These are phyloP conservation scores for Rhizopus sp. DNA, from an alignment of 371 early-diverging fungal species.

Conservation along the genomic window DNA sequence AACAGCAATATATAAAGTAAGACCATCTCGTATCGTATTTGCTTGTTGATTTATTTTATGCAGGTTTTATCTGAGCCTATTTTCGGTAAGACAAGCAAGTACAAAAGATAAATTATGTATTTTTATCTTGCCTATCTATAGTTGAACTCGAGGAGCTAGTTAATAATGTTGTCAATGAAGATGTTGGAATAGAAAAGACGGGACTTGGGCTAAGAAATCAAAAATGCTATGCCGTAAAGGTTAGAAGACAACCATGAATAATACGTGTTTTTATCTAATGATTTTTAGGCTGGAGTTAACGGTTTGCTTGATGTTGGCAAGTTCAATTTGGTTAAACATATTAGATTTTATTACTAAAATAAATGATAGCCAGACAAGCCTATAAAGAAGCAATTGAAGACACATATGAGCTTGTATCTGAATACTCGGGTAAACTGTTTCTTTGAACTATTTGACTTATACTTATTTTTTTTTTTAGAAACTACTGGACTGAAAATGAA, in stretches of 20 bases:
- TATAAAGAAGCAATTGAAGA: constrained; percentile 87
- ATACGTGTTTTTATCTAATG: neutral
- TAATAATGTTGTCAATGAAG: constrained; percentile 63
- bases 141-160: constrained; percentile 43
- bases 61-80: constrained; percentile 32
- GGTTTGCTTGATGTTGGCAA: constrained; percentile 89
- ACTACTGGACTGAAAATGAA: constrained; percentile 64
- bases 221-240: constrained; percentile 82
- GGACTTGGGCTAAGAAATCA: constrained; percentile 81
- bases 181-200: constrained; percentile 68
- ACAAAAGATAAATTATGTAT: neutral
- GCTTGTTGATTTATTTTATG: neutral
- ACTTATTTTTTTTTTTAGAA: constrained; percentile 5
- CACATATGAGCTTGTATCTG: constrained; percentile 70
- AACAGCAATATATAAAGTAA: constrained; percentile 19
- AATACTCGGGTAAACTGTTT: constrained; percentile 51
- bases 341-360: neutral
- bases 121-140: constrained; percentile 25
- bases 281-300: constrained; percentile 74
- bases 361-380: constrained; percentile 66
- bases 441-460: neutral
- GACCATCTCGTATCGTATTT: neutral
- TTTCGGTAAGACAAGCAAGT: constrained; percentile 17
- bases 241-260: constrained; percentile 9
- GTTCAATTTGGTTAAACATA: neutral